phyloP scores from a whole-genome alignment of 371 early-diverging fungal genomes.

The Mortierella sp. region DNA sequence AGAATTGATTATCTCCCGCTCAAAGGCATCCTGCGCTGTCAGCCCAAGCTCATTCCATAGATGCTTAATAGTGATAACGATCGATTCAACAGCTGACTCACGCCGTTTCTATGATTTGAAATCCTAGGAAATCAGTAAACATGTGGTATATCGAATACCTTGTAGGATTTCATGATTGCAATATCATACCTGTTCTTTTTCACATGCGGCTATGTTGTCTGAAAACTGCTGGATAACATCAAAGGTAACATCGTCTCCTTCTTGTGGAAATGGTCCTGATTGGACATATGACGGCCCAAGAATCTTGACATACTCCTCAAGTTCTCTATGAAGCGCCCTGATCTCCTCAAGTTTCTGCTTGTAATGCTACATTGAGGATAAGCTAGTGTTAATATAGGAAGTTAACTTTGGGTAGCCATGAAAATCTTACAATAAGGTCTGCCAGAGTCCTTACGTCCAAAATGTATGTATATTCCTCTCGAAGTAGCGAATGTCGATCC shows the following conservation, averaged over 20 bases:
- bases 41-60: conserved; percentile 46
- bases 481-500: conserved; percentile 32
- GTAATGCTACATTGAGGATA: conserved; percentile 34
- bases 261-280: conserved; percentile 46
- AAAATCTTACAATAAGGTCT: background rate
- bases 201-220: conserved; percentile 47
- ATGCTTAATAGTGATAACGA: conserved; percentile 33
- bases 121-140: background rate
- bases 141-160: background rate
- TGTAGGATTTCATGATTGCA: background rate
- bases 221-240: conserved; percentile 40
- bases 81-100: conserved; percentile 16
- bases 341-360: conserved; percentile 39
- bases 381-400: background rate
- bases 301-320: conserved; percentile 18
- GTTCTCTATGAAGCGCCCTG: conserved; percentile 23
- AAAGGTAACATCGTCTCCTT: conserved; percentile 39
- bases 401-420: background rate
- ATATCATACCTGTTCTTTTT: conserved; percentile 41
- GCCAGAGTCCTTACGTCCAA: conserved; percentile 27
- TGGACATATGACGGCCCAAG: conserved; percentile 47
- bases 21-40: conserved; percentile 36
- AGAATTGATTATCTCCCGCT: conserved; percentile 28
- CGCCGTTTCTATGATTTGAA: conserved; percentile 29
- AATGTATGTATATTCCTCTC: conserved; percentile 34